A percentile compares a stretch with the other conserved stretches of the same genome.
Evolutionary conservation across 805 yeast species (phyloP).

Genomic region (Candida ulmi): DNA sequence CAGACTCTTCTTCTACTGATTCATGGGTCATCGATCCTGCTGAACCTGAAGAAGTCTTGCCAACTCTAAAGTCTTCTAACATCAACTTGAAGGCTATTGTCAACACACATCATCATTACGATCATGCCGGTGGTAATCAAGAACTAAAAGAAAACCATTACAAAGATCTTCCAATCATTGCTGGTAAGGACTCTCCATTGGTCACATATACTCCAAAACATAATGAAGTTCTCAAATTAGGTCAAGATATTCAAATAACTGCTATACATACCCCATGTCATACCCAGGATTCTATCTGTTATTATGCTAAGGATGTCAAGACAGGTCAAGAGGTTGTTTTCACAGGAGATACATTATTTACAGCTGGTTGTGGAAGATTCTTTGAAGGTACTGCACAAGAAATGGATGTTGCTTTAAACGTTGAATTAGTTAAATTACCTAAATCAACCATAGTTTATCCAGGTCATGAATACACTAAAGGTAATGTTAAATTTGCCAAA

Average conservation of each 20-base stretch:
- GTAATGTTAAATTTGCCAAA: slow-evolving; percentile 74
- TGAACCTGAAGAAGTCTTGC: slow-evolving; percentile 63
- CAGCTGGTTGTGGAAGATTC: slow-evolving; percentile 94
- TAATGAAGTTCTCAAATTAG: slow-evolving; percentile 55
- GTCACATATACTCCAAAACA: slow-evolving; percentile 71
- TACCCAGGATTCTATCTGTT: slow-evolving; percentile 94
- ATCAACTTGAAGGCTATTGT: slow-evolving; percentile 68
- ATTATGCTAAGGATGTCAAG: slow-evolving; percentile 55
- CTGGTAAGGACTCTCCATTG: slow-evolving; percentile 74
- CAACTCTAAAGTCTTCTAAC: slow-evolving; percentile 33
- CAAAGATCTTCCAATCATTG: slow-evolving; percentile 61
- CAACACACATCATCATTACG: slow-evolving; percentile 95
- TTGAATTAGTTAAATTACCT: slow-evolving; percentile 55
- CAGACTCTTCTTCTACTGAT: slow-evolving; percentile 56
- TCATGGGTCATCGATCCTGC: slow-evolving; percentile 94
- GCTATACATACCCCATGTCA: slow-evolving; percentile 97
- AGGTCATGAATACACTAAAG: slow-evolving; percentile 92
- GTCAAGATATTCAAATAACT: slow-evolving; percentile 56
- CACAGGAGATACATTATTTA: slow-evolving; percentile 94
- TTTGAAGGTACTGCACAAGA: slow-evolving; percentile 85
- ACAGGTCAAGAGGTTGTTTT: slow-evolving; percentile 72
- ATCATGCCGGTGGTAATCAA: slow-evolving; percentile 86
- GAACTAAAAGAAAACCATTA: slow-evolving; percentile 20
- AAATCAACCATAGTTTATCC: slow-evolving; percentile 73
- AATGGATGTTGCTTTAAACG: slow-evolving; percentile 69